Conservation (phyloP, 495 filamentous ascomycete genomes). For the Lentithecium fluviatile region DNA sequence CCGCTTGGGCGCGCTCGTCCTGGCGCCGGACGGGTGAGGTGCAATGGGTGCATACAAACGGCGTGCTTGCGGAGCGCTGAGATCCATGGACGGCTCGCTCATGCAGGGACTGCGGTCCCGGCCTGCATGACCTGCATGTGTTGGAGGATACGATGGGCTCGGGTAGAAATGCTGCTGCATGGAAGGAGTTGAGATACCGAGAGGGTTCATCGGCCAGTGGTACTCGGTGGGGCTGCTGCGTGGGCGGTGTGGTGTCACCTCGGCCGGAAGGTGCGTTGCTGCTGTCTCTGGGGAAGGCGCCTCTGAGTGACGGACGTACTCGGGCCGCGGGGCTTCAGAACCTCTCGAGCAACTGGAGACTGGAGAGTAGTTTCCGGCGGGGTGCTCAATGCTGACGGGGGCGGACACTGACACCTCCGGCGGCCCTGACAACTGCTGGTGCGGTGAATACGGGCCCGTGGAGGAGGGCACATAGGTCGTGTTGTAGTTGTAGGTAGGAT, state of each 20-base stretch:
- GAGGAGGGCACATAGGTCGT: neutral
- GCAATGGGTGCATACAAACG: slow-evolving; percentile 40
- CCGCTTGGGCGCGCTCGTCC: slow-evolving; percentile 33
- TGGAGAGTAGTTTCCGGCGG: slow-evolving; percentile 28
- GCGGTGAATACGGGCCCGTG: slow-evolving; percentile 25
- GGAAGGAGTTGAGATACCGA: slow-evolving; percentile 39
- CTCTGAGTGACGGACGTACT: slow-evolving; percentile 11
- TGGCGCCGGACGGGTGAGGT: slow-evolving; percentile 36
- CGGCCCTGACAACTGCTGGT: slow-evolving; percentile 18
- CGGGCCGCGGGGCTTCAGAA: slow-evolving; percentile 13
- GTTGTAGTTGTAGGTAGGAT: slow-evolving; percentile 5
- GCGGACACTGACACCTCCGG: slow-evolving; percentile 8
- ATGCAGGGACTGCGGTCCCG: slow-evolving; percentile 32
- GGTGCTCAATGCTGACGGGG: slow-evolving; percentile 11
- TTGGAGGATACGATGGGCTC: slow-evolving; percentile 22
- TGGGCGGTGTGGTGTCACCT: slow-evolving; percentile 37
- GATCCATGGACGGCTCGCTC: slow-evolving; percentile 27
- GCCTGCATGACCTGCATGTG: no score
- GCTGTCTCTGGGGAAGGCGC: slow-evolving; percentile 24
- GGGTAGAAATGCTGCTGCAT: slow-evolving; percentile 36
- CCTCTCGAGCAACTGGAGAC: slow-evolving; percentile 24
- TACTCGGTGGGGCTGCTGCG: slow-evolving; percentile 29
- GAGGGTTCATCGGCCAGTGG: slow-evolving; percentile 39
- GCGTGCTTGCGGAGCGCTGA: slow-evolving; percentile 39
- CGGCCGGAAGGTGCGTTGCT: slow-evolving; percentile 43